A percentile compares a stretch with the other conserved stretches of the same genome.
Evolutionary conservation across 2,329 filamentous ascomycete species (phyloP).

Genomic region (Didymella arachidicola): DNA sequence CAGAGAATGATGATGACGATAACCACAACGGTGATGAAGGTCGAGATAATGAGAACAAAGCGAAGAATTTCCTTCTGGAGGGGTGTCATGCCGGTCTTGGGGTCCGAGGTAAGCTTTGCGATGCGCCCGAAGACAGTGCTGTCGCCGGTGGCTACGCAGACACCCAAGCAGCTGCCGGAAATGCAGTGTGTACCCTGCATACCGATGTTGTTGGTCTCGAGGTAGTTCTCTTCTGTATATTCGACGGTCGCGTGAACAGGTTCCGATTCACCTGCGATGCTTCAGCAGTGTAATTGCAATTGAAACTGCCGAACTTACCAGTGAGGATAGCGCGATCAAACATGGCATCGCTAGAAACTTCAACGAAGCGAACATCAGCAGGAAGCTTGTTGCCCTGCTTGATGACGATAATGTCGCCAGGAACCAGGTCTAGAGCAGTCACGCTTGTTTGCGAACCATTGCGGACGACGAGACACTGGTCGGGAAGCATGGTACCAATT

Average conservation of each 20-base stretch:
- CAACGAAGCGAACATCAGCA: conserved; percentile 74
- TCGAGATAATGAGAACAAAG: conserved; percentile 75
- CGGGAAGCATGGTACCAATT: conserved; percentile 81
- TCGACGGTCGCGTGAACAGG: conserved; percentile 70
- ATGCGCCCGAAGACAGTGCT: conserved; percentile 78
- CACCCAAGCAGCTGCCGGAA: conserved; percentile 69
- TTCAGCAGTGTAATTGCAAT: conserved; percentile 15
- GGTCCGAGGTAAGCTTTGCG: conserved; percentile 73
- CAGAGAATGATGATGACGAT: conserved; percentile 71
- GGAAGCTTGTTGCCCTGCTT: conserved; percentile 77
- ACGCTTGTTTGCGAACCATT: conserved; percentile 62
- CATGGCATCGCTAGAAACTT: conserved; percentile 72
- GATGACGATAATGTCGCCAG: conserved; percentile 73
- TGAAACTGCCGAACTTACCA: conserved; percentile 50
- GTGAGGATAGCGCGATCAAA: conserved; percentile 79
- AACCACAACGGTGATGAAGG: conserved; percentile 72
- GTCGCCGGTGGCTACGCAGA: conserved; percentile 77
- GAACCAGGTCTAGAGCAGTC: conserved; percentile 69
- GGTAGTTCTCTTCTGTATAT: conserved; percentile 72
- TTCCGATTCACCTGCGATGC: conserved; percentile 65
- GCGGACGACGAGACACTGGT: conserved; percentile 71
- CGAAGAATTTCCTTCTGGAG: conserved; percentile 76
- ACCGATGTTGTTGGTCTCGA: conserved; percentile 78
- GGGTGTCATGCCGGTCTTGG: conserved; percentile 71
- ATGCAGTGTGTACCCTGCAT: conserved; percentile 82